A percentile compares a stretch with the other conserved stretches of the same genome.
These are phyloP conservation scores for Tuber calosporum DNA, from an alignment of 495 filamentous ascomycete genomes.

Conservation along the genomic window DNA sequence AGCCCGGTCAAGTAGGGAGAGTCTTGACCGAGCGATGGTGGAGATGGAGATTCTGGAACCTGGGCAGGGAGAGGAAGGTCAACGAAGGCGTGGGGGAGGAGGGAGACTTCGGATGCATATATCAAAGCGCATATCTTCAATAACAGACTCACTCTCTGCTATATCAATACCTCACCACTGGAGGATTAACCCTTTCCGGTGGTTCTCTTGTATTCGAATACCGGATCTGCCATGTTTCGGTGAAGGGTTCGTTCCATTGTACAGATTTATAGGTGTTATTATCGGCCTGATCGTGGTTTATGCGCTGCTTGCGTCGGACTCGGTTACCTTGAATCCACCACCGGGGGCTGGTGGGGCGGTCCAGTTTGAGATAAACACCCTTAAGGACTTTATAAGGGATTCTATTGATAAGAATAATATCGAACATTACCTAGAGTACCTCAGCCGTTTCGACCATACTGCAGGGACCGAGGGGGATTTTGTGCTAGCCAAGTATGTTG, in stretches of 20 bases:
- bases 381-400: conserved; percentile 61
- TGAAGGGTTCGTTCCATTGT: conserved; percentile 50
- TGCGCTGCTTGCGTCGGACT: conserved; percentile 70
- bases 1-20: conserved; percentile 45
- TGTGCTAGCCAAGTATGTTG: conserved; percentile 70
- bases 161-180: conserved; percentile 44
- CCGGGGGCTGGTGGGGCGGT: conserved; percentile 44
- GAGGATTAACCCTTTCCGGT: conserved; percentile 38
- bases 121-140: conserved; percentile 48
- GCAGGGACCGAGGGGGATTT: conserved; percentile 87
- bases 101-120: conserved; percentile 48
- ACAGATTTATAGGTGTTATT: conserved; percentile 64
- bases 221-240: conserved; percentile 35
- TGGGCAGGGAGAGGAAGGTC: conserved; percentile 45
- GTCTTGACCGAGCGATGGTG: conserved; percentile 68
- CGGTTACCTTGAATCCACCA: conserved; percentile 59
- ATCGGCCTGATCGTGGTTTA: conserved; percentile 71
- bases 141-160: conserved; percentile 47
- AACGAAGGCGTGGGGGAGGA: conserved; percentile 44
- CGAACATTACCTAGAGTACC: conserved; percentile 59
- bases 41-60: conserved; percentile 86
- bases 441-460: conserved; percentile 74
- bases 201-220: conserved; percentile 30
- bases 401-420: conserved; percentile 62
- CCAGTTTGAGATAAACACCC: conserved; percentile 60